Base-by-base conservation (phyloP, 345 rosid species). In the Acer campestre region DNA sequence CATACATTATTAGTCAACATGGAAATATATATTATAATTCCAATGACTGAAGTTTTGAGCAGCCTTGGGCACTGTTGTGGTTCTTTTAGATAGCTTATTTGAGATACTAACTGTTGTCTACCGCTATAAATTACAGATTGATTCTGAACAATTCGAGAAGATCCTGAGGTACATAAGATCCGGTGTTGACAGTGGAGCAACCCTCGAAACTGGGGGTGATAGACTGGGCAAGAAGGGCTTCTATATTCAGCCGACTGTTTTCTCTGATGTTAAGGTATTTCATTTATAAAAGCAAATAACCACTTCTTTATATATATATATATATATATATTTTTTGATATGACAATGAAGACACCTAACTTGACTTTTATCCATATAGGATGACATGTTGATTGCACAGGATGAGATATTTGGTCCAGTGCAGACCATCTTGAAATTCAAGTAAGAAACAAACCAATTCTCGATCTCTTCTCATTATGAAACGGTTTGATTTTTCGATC, bases 371-470 rank as follows among this genome's bases (percentile, higher is more conserved):
- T 62, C 49, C 77, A 18, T 20, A 62, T 78, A 95, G 99, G 99
- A 95, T 56, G 93, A 93, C 65, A 95, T 95, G 99, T 73, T 86
- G 85, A 95, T 95, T 42, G 99, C 97, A 0, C 83, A 78, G 75
- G 99, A 95, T 1, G 99, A 93, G 90, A 95, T 95, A 65, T 95
- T 95, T 25, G 99, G 99, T 22, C 99, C 99, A 0, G 97, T 95
- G 63, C 99, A 93, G 83, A 80, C 97, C 73, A 93, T 95, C 82
- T 83, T 88, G 73, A 95, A 95, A 77, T 95, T 87, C 94, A 95
- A 86, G 99, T 93, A 82, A 89, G 91, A 64, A 76, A 67, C 29
- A 16, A 62, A 74, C 6, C 61, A 59, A 59, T 18, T 38, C 58
- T 61, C 31, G 20, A 76, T 38, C 14, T 46, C 53, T 18, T 29